A percentile compares a stretch with the other conserved stretches of the same genome.
Evolutionary conservation across 2,329 filamentous ascomycete species (phyloP).

Genomic region (Colletotrichum aenigma): DNA sequence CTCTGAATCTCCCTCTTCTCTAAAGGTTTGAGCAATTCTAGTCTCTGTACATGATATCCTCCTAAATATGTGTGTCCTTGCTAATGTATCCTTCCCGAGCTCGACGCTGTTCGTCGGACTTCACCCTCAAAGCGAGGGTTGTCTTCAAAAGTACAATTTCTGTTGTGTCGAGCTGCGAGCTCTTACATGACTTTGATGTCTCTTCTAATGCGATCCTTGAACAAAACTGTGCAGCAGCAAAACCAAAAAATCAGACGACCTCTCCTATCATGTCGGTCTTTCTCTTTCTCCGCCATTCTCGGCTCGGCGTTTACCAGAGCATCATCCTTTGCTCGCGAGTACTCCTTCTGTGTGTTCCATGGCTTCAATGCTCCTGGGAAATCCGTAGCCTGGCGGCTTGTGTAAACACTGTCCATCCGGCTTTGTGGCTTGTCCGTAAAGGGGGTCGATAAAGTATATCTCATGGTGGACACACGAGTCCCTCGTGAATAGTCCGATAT

Average conservation of each 20-base stretch:
- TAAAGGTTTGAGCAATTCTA: background rate
- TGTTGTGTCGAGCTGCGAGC: background rate
- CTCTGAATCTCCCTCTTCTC: background rate
- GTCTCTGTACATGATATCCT: background rate
- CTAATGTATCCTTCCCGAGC: background rate
- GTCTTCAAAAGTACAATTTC: conserved; percentile 3
- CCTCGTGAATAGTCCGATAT: background rate
- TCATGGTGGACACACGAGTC: conserved; percentile 1
- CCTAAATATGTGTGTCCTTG: background rate
- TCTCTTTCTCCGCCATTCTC: background rate
- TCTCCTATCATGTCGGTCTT: background rate
- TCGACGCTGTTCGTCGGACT: conserved; percentile 4
- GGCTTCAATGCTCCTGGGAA: background rate
- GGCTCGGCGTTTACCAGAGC: conserved; percentile 12
- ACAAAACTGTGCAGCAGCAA: background rate
- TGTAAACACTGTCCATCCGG: background rate
- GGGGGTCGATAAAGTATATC: background rate
- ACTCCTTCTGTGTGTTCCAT: background rate
- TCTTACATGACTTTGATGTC: background rate
- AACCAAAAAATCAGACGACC: background rate
- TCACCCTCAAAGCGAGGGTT: background rate
- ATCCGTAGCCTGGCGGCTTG: background rate
- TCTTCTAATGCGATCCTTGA: background rate
- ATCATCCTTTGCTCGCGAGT: background rate
- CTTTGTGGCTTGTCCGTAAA: background rate